Conservation (phyloP, 1,284 basidiomycete species). For the Polyporus tsugae region DNA sequence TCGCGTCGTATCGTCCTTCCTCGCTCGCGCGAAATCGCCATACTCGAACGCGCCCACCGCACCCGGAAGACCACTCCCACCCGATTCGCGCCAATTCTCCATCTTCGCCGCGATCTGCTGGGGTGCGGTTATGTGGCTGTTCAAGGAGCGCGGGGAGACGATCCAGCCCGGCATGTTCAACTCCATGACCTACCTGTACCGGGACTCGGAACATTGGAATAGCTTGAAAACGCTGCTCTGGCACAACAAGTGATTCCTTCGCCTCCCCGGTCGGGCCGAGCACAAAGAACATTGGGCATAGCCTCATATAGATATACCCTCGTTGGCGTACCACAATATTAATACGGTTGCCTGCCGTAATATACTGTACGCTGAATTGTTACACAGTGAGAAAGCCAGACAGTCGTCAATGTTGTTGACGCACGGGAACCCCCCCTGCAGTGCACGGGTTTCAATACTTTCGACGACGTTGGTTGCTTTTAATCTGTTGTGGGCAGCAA, state of each 20-base stretch:
- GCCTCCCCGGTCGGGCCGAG: background rate
- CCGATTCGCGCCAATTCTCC: constrained; percentile 85
- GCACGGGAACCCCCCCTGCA: background rate
- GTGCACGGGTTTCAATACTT: background rate
- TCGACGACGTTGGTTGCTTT: background rate
- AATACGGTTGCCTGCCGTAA: background rate
- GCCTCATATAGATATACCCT: constrained; percentile 1
- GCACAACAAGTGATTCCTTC: constrained; percentile 69
- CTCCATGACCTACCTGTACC: constrained; percentile 84
- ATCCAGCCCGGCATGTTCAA: constrained; percentile 95
- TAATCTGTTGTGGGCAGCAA: background rate
- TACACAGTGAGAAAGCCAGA: background rate
- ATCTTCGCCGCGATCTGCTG: constrained; percentile 91
- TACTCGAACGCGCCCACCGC: constrained; percentile 51
- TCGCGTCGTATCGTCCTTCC: constrained; percentile 86
- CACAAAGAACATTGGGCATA: background rate
- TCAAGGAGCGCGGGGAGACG: constrained; percentile 84
- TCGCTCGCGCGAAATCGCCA: constrained; percentile 72
- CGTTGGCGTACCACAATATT: background rate
- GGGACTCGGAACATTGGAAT: constrained; percentile 81
- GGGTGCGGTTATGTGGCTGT: constrained; percentile 98
- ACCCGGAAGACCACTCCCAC: constrained; percentile 75
- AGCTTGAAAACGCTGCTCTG: constrained; percentile 76
- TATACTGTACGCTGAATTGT: constrained; percentile 1
- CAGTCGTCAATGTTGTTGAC: background rate